phyloP scores from a whole-genome alignment of 192 early-diverging fungal genomes.

The Coemansia sp. region DNA sequence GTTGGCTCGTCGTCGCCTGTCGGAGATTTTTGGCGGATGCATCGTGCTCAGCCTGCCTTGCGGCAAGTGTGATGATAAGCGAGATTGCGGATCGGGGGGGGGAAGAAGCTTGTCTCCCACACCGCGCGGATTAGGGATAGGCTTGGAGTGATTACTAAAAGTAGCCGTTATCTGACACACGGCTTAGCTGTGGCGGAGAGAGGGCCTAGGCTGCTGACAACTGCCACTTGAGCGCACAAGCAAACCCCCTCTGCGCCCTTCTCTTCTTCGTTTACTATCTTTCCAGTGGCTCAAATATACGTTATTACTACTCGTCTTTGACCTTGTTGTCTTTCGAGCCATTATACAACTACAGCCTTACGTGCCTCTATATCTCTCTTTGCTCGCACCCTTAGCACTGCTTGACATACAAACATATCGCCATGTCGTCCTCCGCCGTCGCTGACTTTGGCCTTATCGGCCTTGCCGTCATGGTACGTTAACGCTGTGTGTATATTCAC shows the following conservation, averaged over 20 bases:
- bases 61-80: background rate
- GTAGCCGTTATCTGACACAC: slow-evolving; percentile 6
- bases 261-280: background rate
- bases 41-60: background rate
- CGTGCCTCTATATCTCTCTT: slow-evolving; percentile 2
- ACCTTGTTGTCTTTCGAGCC: background rate
- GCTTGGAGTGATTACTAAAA: background rate
- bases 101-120: background rate
- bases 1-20: background rate
- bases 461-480: slow-evolving; percentile 97
- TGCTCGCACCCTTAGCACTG: background rate
- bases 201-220: slow-evolving; percentile 4
- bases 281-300: background rate
- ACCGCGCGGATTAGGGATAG: background rate
- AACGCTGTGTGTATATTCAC: background rate
- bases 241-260: background rate
- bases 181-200: background rate
- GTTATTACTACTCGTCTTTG: slow-evolving; percentile 3
- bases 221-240: background rate
- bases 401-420: background rate
- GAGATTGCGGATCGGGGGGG: slow-evolving; percentile 6
- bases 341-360: background rate
- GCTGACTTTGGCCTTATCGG: slow-evolving; percentile 99
- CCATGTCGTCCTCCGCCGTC: slow-evolving; percentile 36
- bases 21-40: background rate